Evolutionary conservation across 305 asterid species (phyloP).

Genomic region (Caryopteris hybrid): DNA sequence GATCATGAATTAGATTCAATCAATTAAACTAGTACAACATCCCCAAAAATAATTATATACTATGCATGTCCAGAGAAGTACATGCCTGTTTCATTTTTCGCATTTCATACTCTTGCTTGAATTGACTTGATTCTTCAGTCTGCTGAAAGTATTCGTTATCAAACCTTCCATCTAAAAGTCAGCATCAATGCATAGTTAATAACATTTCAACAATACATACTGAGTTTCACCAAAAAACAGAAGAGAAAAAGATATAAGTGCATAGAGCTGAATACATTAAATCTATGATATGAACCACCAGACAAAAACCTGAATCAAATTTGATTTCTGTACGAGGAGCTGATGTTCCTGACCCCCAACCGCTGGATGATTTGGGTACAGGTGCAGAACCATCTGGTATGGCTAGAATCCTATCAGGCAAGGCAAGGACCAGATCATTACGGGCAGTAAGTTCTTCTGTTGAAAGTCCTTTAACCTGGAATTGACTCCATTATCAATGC

Average conservation of each 20-base stretch:
- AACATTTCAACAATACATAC: slow-evolving; percentile 13
- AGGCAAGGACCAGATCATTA: slow-evolving; percentile 77
- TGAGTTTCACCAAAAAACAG: not conserved
- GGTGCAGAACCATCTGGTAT: slow-evolving; percentile 87
- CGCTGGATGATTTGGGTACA: slow-evolving; percentile 72
- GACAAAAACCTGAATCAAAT: slow-evolving; percentile 68
- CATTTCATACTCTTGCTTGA: slow-evolving; percentile 91
- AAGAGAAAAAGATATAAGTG: not conserved
- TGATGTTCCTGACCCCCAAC: slow-evolving; percentile 78
- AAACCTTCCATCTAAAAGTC: slow-evolving; percentile 73
- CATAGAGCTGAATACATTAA: not conserved
- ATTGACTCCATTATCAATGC: slow-evolving; percentile 1
- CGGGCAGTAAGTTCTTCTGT: slow-evolving; percentile 77
- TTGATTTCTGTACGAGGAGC: slow-evolving; percentile 83
- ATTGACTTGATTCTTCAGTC: slow-evolving; percentile 87
- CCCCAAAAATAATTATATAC: not conserved
- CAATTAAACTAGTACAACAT: slow-evolving; percentile 11
- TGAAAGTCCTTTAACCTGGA: slow-evolving; percentile 80
- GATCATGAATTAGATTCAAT: not conserved
- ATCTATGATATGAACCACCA: slow-evolving; percentile 6
- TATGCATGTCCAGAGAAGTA: slow-evolving; percentile 11
- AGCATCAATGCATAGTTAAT: slow-evolving; percentile 18
- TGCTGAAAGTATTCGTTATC: slow-evolving; percentile 87
- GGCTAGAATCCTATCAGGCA: slow-evolving; percentile 81
- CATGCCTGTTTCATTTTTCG: slow-evolving; percentile 86